Base-by-base conservation (phyloP, 2,329 filamentous ascomycete genomes). In the Phoma herbarum region DNA sequence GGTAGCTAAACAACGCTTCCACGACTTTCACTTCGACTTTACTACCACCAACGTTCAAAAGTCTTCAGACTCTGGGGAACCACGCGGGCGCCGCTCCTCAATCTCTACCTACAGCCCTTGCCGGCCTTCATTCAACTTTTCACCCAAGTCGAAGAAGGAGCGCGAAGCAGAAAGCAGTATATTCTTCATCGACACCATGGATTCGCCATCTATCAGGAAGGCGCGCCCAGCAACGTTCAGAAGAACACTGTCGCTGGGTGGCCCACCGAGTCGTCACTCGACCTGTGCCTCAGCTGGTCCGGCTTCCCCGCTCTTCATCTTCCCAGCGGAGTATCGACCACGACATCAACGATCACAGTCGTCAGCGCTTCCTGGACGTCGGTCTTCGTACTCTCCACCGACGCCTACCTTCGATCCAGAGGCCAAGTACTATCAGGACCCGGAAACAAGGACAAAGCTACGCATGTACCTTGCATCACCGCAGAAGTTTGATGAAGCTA, bases 401-500 rank as follows among this genome's bases (percentile, higher is more conserved):
- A 45, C 71, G 12, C 74, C 73, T 16, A 61, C 72, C n/a, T 73
- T 76, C 57, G 92, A 96, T 68, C 84, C 89, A 4, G 83, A 85
- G 31, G 90, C 92, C 4, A 86, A 91, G 35, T 90, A 97, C 78
- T 97, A 97, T 71, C 91, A 92, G 74, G 93, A 97, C 68, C 92
- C 93, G 0, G 91, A 96, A 73, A 92, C 93, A 37, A 87, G 94
- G 31, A 83, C 92, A 68, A 97, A 96, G 78, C 82, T 98, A 20
- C 88, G 93, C 12, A 88, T 92, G 7, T 97, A 93, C 70, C 85
- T 97, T 20, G 90, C 91, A 8, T 96, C 93, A 1, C 90, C 93
- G 0, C 91, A 96, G 66, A 97, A 96, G 74, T 98, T 98, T 68
- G 94, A 98, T 73, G 94, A 98, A 77, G 93, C 92, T 1, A 86